Evolutionary conservation across 495 filamentous ascomycete genomes (phyloP), one percentile per base, ranked within the genome.

Genomic region (Neurospora sp.): DNA sequence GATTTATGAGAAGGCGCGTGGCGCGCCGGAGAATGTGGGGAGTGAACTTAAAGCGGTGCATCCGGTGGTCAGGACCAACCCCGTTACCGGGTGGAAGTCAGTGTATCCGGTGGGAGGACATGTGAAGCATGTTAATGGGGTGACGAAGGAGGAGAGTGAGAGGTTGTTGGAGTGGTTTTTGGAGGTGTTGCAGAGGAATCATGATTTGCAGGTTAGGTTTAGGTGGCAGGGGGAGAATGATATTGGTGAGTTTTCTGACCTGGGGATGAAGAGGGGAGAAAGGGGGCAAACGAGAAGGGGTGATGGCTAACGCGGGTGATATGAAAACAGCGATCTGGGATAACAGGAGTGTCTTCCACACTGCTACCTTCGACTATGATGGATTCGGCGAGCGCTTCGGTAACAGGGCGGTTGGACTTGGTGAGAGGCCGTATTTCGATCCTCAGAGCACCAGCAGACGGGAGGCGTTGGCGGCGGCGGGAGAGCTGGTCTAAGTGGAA

Each of bases 21-120:
- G 92, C 1, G 82, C 87, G 0, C 89, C 89, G 0, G 86, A 89
- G 77, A 94, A 94, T 73, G 80, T 87, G 0, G 92, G 90, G 22
- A 27, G 22, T 27, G 22, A 27, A 39, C 79, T 94, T 5, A 85
- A 77, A 20, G 89, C 90, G 0, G 78, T 88, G 16, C 91, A 94
- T 72, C 90, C 90, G 0, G 88, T 93, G 3, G 84, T 94, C 18
- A 87, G 92, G 10, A 94, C 91, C 10, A 93, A 94, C 74, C 92
- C 92, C 0, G 89, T 93, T 0, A 93, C 91, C 0, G 91, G 91
- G 0, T 94, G 92, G 91, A 94, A 85, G 81, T 22, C 27, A 31
- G 80, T 94, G 22, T 94, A 88, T 76, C 88, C 87, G 7, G 85
- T 90, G 53, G 89, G 89, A 39, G 82, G 84, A 14, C 90, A 92